Conservation (phyloP, 192 early-diverging fungal genomes). For the Funneliformis mosseae region DNA sequence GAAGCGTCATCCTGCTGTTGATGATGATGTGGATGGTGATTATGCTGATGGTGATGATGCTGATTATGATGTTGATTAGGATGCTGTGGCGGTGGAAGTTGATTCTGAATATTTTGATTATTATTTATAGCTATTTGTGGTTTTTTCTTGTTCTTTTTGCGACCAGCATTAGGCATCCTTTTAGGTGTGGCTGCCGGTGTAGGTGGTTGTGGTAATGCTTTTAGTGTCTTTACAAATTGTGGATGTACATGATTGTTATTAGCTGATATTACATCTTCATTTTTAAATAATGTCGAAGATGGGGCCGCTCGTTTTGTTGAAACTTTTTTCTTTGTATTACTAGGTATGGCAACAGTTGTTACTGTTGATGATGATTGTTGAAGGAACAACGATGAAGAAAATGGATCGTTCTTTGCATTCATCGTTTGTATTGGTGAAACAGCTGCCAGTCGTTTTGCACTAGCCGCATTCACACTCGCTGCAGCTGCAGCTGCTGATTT, state of each 20-base stretch:
- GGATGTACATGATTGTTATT: constrained; percentile 22
- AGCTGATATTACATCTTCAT: neutral
- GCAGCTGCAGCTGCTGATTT: constrained; percentile 25
- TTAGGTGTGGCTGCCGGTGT: constrained; percentile 9
- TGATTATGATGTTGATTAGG: constrained; percentile 8
- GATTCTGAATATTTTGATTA: constrained; percentile 2
- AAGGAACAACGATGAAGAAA: constrained; percentile 22
- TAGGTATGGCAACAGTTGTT: neutral
- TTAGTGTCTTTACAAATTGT: neutral
- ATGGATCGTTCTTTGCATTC: constrained; percentile 34
- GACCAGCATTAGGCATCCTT: constrained; percentile 26
- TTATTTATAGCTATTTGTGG: neutral
- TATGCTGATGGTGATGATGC: constrained; percentile 8
- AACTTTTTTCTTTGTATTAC: constrained; percentile 21
- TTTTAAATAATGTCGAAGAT: constrained; percentile 26
- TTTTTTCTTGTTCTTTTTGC: constrained; percentile 37
- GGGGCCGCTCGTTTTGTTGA: constrained; percentile 31
- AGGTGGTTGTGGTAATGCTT: neutral
- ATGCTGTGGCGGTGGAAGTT: neutral
- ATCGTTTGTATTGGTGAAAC: constrained; percentile 32
- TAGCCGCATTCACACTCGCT: constrained; percentile 28
- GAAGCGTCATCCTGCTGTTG: constrained; percentile 31
- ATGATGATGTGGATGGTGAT: neutral
- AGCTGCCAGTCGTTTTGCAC: constrained; percentile 29
- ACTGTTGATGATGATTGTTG: neutral